These are phyloP conservation scores for Fusarium tricinctum DNA, from an alignment of 2,329 filamentous ascomycete genomes.

Conservation along the genomic window DNA sequence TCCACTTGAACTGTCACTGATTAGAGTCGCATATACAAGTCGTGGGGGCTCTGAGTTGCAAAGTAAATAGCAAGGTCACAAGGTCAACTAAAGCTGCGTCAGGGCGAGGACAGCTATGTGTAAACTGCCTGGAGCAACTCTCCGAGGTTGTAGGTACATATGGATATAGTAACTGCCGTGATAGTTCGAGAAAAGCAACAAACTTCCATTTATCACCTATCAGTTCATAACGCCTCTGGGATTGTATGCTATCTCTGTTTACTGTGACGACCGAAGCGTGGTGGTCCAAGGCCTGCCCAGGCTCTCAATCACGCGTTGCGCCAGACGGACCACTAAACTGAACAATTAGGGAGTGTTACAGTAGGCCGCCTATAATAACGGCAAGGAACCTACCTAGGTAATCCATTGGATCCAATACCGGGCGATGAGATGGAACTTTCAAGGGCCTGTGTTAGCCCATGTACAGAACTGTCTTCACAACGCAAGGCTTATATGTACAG, in stretches of 20 bases:
- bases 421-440: too few species aligned
- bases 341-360: constrained; percentile 56
- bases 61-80: not conserved
- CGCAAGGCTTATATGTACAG: constrained; percentile 54
- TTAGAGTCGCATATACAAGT: not conserved
- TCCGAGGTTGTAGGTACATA: not conserved
- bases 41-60: not conserved
- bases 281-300: constrained; percentile 51
- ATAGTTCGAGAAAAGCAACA: not conserved
- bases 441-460: constrained; percentile 36
- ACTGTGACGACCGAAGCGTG: constrained; percentile 49
- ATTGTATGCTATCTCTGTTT: not conserved
- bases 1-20: not conserved
- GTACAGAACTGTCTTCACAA: too few species aligned
- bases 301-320: constrained; percentile 58
- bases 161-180: not conserved
- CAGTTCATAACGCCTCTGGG: not conserved
- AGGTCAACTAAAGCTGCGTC: not conserved
- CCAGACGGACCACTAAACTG: constrained; percentile 56
- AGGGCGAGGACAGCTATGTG: not conserved
- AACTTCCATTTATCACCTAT: not conserved
- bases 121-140: not conserved
- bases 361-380: constrained; percentile 54
- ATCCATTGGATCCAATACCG: too few species aligned
- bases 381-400: too few species aligned